Conservation (phyloP, 2,329 filamentous ascomycete species). For the Fusarium bactridioides region DNA sequence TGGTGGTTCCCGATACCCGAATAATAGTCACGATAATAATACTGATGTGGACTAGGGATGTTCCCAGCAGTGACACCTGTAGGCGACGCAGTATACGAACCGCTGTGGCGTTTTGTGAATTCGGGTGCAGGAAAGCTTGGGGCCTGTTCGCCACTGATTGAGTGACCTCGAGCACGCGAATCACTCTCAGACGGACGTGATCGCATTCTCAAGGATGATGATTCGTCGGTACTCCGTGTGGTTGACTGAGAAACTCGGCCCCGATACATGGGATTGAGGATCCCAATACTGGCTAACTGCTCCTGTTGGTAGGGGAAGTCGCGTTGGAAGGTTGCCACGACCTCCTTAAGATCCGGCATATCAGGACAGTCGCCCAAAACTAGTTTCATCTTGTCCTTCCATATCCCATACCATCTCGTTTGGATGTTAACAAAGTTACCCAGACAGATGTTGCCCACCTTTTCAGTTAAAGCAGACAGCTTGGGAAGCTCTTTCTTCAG, state of each 20-base stretch:
- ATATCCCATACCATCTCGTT: conserved; percentile 80
- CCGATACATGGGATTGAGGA: conserved; percentile 77
- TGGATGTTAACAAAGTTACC: conserved; percentile 87
- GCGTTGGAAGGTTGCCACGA: conserved; percentile 78
- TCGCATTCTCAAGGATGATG: conserved; percentile 57
- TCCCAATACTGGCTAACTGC: conserved; percentile 73
- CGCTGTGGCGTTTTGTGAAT: conserved; percentile 70
- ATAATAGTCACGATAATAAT: conserved; percentile 61
- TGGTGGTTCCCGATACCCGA: conserved; percentile 38
- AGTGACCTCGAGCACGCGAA: conserved; percentile 65
- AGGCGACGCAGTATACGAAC: conserved; percentile 70
- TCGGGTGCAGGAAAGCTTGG: conserved; percentile 72
- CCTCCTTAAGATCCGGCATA: conserved; percentile 73
- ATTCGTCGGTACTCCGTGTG: conserved; percentile 61
- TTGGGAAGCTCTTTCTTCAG: conserved; percentile 91
- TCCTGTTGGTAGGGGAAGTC: conserved; percentile 82
- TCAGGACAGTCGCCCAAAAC: conserved; percentile 72
- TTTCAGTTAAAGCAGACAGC: conserved; percentile 82
- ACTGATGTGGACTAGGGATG: conserved; percentile 61
- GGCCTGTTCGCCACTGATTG: conserved; percentile 68
- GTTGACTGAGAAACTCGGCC: conserved; percentile 66
- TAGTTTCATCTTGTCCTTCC: conserved; percentile 82
- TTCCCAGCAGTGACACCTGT: conserved; percentile 47
- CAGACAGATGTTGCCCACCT: conserved; percentile 83
- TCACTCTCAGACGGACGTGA: conserved; percentile 58